Conservation (phyloP, 768 basidiomycete species). For the Trametes sanguinea region DNA sequence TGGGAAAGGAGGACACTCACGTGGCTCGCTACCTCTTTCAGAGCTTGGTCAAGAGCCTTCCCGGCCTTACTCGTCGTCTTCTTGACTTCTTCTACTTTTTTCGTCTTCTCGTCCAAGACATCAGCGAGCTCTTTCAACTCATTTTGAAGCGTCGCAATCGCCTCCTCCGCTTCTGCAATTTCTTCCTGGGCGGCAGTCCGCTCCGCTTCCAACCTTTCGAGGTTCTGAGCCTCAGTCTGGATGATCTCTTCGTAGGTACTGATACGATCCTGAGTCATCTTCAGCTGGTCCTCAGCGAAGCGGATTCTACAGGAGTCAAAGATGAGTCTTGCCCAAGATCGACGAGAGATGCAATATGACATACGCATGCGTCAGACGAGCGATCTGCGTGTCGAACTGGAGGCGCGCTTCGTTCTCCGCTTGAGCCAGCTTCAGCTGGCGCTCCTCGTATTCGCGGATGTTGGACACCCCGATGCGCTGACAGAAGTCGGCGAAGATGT, state of each 20-base stretch:
- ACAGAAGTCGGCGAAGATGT: slow-evolving; percentile 79
- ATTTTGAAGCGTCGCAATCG: slow-evolving; percentile 57
- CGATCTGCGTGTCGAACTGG: slow-evolving; percentile 84
- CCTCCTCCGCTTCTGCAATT: slow-evolving; percentile 56
- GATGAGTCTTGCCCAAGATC: background rate
- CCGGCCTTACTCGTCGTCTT: slow-evolving; percentile 66
- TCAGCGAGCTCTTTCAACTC: slow-evolving; percentile 64
- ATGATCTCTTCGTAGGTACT: slow-evolving; percentile 53
- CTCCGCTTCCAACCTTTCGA: slow-evolving; percentile 55
- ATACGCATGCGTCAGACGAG: slow-evolving; percentile 83
- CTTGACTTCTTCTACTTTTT: slow-evolving; percentile 75
- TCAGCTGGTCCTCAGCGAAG: slow-evolving; percentile 81
- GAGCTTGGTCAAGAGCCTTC: slow-evolving; percentile 78
- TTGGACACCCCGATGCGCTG: slow-evolving; percentile 70
- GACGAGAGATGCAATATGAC: slow-evolving; percentile 28
- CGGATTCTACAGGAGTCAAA: slow-evolving; percentile 53
- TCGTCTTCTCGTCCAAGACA: slow-evolving; percentile 70
- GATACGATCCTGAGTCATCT: slow-evolving; percentile 63
- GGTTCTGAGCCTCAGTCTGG: slow-evolving; percentile 52
- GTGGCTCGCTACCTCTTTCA: slow-evolving; percentile 87
- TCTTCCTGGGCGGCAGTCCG: slow-evolving; percentile 58
- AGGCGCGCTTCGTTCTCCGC: slow-evolving; percentile 84
- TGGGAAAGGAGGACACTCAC: slow-evolving; percentile 41
- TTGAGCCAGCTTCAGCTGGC: slow-evolving; percentile 84
- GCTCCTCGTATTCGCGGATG: slow-evolving; percentile 93